Conservation (phyloP, 345 rosid genomes). For the Moringa oleifera region DNA sequence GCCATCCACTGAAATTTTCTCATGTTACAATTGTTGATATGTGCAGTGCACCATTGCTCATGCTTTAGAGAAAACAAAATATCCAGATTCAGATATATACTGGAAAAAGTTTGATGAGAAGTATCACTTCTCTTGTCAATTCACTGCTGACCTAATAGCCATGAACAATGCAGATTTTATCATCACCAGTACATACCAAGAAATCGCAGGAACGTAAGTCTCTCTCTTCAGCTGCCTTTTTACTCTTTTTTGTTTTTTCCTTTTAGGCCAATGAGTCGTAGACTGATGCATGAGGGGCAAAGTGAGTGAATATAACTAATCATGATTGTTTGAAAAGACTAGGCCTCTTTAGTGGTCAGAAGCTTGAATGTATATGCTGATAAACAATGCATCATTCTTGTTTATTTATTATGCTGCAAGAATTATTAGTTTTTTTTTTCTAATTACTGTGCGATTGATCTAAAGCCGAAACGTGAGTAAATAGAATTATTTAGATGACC, state of each 20-base stretch:
- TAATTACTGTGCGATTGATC: neutral
- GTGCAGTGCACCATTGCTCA: conserved; percentile 97
- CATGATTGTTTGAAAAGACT: too few relatives aligned
- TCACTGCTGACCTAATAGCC: conserved; percentile 95
- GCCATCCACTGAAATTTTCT: neutral
- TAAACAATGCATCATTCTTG: neutral
- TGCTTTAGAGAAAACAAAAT: conserved; percentile 98
- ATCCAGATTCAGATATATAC: conserved; percentile 97
- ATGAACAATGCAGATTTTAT: conserved; percentile 97
- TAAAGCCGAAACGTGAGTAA: neutral
- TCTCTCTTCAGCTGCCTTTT: conserved; percentile 1
- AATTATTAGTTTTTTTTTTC: neutral
- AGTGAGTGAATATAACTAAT: neutral
- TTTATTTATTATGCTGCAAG: neutral
- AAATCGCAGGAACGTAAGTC: conserved; percentile 97
- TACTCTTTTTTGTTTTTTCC: neutral
- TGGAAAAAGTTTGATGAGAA: conserved; percentile 92
- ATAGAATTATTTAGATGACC: too few relatives aligned
- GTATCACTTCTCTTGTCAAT: conserved; percentile 96
- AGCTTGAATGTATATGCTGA: neutral
- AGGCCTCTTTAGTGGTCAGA: neutral
- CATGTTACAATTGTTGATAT: conserved; percentile 13
- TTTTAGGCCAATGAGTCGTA: too few relatives aligned
- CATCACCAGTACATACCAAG: conserved; percentile 98
- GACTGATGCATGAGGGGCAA: neutral